Evolutionary conservation across 306 rosid genomes (phyloP).

Genomic region (Clitoria ternatea): DNA sequence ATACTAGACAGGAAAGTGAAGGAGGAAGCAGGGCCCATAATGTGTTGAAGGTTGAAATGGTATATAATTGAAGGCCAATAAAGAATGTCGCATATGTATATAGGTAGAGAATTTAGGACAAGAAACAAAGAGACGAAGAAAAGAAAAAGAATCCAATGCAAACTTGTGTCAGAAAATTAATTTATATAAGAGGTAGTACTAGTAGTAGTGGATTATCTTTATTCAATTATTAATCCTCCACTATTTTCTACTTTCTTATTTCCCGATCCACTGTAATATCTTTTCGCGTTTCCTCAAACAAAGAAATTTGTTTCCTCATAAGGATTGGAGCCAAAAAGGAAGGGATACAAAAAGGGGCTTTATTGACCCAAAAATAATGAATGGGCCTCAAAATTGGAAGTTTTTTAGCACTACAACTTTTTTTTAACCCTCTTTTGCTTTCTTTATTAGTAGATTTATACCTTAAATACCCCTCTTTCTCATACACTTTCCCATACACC

Average conservation of each 20-base stretch:
- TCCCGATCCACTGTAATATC: not conserved
- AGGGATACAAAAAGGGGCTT: too few species aligned
- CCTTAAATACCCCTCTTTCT: too few species aligned
- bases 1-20: not conserved
- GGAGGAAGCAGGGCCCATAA: slow-evolving; percentile 4
- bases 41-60: slow-evolving; percentile 13
- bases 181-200: not conserved
- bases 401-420: too few species aligned
- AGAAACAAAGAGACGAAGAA: slow-evolving; percentile 16
- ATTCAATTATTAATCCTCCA: not conserved
- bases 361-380: too few species aligned
- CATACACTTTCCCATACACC: too few species aligned
- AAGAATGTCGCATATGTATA: slow-evolving; percentile 10
- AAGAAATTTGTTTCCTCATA: too few species aligned
- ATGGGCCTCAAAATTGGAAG: too few species aligned
- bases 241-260: not conserved
- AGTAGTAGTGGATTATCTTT: too few species aligned
- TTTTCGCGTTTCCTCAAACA: not conserved
- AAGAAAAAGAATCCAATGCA: slow-evolving; percentile 32
- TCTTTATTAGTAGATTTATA: too few species aligned
- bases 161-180: slow-evolving; percentile 8
- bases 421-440: too few species aligned
- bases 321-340: too few species aligned
- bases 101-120: slow-evolving; percentile 15
- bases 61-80: slow-evolving; percentile 3